Percentiles rank a stretch among this genome's conserved stretches.
Evolutionary conservation across 2,329 filamentous ascomycete genomes (phyloP).

Genomic region (Setomelanomma holmii): DNA sequence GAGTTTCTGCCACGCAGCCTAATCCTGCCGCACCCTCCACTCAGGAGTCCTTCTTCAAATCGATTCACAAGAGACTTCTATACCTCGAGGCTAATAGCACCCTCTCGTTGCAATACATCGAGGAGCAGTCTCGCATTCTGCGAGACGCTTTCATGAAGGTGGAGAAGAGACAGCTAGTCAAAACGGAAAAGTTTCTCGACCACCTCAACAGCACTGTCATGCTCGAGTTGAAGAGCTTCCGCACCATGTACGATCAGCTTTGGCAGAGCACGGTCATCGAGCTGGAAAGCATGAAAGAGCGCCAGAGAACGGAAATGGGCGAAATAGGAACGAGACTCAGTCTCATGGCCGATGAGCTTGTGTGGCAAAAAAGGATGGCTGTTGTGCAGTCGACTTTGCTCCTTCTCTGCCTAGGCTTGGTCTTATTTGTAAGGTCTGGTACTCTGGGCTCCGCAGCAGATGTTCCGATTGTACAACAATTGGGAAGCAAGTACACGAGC

Average conservation of each 20-base stretch:
- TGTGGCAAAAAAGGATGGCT: slow-evolving; percentile 85
- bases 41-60: slow-evolving; percentile 98
- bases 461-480: slow-evolving; percentile 55
- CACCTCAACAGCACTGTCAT: slow-evolving; percentile 88
- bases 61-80: slow-evolving; percentile 89
- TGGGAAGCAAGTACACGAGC: slow-evolving; percentile 45
- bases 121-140: slow-evolving; percentile 90
- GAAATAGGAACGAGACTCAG: slow-evolving; percentile 82
- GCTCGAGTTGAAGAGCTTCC: slow-evolving; percentile 64
- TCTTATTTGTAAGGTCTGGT: slow-evolving; percentile 70
- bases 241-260: slow-evolving; percentile 90
- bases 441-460: slow-evolving; percentile 48
- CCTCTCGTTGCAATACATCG: slow-evolving; percentile 91
- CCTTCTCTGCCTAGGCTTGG: slow-evolving; percentile 83
- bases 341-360: slow-evolving; percentile 89
- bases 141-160: slow-evolving; percentile 86
- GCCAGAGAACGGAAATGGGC: slow-evolving; percentile 81
- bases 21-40: slow-evolving; percentile 75
- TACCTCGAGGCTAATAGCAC: slow-evolving; percentile 93
- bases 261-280: slow-evolving; percentile 96
- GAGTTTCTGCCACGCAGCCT: slow-evolving; percentile 54
- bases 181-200: slow-evolving; percentile 81
- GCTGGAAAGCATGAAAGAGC: slow-evolving; percentile 85
- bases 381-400: slow-evolving; percentile 90
- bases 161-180: slow-evolving; percentile 85